Evolutionary conservation across 495 filamentous ascomycete species (phyloP).

Genomic region (Hypoxylon fuscum): DNA sequence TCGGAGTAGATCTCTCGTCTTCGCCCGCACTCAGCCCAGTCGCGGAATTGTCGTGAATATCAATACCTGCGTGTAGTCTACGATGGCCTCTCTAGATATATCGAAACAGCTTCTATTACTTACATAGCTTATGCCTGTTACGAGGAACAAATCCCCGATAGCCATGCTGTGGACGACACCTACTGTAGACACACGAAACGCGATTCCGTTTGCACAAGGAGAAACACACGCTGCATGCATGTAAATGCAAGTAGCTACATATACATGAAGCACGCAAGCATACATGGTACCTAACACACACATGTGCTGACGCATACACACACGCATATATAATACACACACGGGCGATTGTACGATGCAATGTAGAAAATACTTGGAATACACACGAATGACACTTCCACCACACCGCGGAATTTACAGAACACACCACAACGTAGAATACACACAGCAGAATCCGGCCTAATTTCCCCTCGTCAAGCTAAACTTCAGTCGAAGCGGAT

Average conservation of each 20-base stretch:
- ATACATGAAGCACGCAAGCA: slow-evolving; percentile 34
- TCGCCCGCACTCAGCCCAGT: too few relatives aligned
- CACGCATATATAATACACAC: slow-evolving; percentile 38
- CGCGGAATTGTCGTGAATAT: too few relatives aligned
- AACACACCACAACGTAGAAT: too few relatives aligned
- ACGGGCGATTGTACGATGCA: slow-evolving; percentile 13
- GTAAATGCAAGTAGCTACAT: slow-evolving; percentile 27
- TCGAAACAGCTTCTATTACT: not conserved
- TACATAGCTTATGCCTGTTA: slow-evolving; percentile 4
- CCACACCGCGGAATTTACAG: too few relatives aligned
- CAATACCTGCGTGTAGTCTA: too few relatives aligned
- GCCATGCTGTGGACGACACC: slow-evolving; percentile 28
- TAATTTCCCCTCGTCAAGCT: too few relatives aligned
- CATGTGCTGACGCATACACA: slow-evolving; percentile 36
- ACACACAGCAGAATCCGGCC: too few relatives aligned
- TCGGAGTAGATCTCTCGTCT: not conserved
- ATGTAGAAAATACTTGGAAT: slow-evolving; percentile 8
- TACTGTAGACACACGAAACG: slow-evolving; percentile 34
- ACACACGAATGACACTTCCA: slow-evolving; percentile 10
- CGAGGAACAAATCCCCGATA: slow-evolving; percentile 37
- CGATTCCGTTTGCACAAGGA: slow-evolving; percentile 43
- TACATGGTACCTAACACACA: slow-evolving; percentile 26
- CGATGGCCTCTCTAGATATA: slow-evolving; percentile 4
- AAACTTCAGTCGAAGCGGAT: too few relatives aligned
- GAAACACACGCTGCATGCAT: slow-evolving; percentile 37